These are phyloP conservation scores for Fusarium denticulatum DNA, from an alignment of 2,329 filamentous ascomycete genomes.

Conservation along the genomic window DNA sequence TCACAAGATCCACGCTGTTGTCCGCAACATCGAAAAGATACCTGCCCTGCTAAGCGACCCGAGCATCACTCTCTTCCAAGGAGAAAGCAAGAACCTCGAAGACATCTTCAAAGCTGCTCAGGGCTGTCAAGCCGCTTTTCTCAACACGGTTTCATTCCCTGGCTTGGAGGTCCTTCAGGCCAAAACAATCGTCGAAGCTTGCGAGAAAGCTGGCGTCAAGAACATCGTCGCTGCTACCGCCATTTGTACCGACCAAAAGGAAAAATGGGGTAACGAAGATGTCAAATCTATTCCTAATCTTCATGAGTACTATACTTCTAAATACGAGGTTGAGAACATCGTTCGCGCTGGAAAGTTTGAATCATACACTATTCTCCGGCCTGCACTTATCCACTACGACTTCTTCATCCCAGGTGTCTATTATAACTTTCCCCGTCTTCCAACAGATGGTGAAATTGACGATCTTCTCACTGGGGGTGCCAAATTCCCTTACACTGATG, in stretches of 20 bases:
- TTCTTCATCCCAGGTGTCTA: constrained; percentile 36
- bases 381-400: constrained; percentile 44
- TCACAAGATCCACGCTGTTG: constrained; percentile 49
- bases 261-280: constrained; percentile 38
- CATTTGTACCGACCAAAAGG: constrained; percentile 24
- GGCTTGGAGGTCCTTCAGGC: constrained; percentile 46
- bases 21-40: constrained; percentile 48
- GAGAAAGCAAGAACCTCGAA: constrained; percentile 48
- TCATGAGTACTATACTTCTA: constrained; percentile 50
- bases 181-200: constrained; percentile 45
- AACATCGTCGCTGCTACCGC: constrained; percentile 44
- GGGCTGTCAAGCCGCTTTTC: constrained; percentile 48
- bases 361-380: constrained; percentile 49
- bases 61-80: constrained; percentile 49
- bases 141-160: constrained; percentile 40
- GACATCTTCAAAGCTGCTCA: constrained; percentile 45
- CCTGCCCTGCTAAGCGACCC: constrained; percentile 39
- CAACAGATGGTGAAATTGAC: constrained; percentile 43
- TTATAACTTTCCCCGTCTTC: constrained; percentile 45
- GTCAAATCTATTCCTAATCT: constrained; percentile 21
- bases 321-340: constrained; percentile 49
- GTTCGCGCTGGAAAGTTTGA: constrained; percentile 44
- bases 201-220: constrained; percentile 46
- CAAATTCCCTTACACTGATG: constrained; percentile 44
- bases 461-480: constrained; percentile 35